Evolutionary conservation across 2,329 filamentous ascomycete species (phyloP).

Genomic region (Aspergillus spinulosporus): DNA sequence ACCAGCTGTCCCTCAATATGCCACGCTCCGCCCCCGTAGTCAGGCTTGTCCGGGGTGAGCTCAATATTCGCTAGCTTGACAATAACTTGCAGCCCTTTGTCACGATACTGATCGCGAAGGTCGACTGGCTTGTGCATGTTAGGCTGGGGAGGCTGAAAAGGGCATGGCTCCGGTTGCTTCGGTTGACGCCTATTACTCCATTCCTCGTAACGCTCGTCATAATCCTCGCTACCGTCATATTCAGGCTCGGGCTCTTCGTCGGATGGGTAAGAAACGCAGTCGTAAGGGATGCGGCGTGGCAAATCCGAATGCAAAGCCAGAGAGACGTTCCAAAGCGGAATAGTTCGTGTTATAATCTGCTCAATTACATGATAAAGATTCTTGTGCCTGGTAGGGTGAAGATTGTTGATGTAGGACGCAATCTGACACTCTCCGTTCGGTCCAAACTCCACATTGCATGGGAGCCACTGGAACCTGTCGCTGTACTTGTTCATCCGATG

Average conservation of each 20-base stretch:
- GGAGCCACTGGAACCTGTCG: slow-evolving; percentile 50
- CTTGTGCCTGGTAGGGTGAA: slow-evolving; percentile 38
- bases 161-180: background rate
- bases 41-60: slow-evolving; percentile 59
- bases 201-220: background rate
- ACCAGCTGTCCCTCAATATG: slow-evolving; percentile 47
- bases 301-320: slow-evolving; percentile 11
- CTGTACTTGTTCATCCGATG: slow-evolving; percentile 21
- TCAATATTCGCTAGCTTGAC: slow-evolving; percentile 65
- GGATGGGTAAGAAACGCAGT: slow-evolving; percentile 5
- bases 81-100: slow-evolving; percentile 48
- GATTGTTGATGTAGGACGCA: slow-evolving; percentile 48
- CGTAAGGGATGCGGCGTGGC: slow-evolving; percentile 11
- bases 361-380: slow-evolving; percentile 41
- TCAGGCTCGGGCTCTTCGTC: background rate
- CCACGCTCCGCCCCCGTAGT: slow-evolving; percentile 50
- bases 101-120: background rate
- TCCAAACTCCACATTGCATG: slow-evolving; percentile 39
- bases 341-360: slow-evolving; percentile 36
- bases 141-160: background rate
- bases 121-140: background rate
- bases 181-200: background rate
- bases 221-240: slow-evolving; percentile 5
- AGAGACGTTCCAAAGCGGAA: slow-evolving; percentile 51
- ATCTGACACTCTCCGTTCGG: slow-evolving; percentile 28